These are phyloP conservation scores for Mycena haematopus DNA, from an alignment of 768 basidiomycete species.

Conservation along the genomic window DNA sequence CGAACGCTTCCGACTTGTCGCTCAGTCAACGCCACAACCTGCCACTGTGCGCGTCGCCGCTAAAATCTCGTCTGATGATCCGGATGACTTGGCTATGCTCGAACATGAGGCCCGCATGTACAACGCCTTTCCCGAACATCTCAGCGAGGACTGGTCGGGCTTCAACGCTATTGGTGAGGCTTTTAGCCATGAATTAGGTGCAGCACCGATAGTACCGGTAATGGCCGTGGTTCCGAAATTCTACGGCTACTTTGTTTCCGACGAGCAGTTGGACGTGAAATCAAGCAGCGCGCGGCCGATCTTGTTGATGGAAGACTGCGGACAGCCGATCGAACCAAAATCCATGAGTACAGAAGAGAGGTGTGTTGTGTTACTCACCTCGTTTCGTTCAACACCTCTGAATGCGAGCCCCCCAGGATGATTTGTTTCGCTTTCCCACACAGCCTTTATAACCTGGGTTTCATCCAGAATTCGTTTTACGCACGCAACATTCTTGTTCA, in stretches of 20 bases:
- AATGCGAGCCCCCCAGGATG: constrained; percentile 17
- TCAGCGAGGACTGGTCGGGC: constrained; percentile 44
- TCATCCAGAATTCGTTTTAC: constrained; percentile 50
- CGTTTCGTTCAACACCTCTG: not conserved
- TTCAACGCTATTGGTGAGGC: constrained; percentile 39
- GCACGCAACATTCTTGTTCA: constrained; percentile 53
- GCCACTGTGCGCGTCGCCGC: constrained; percentile 5
- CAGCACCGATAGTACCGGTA: constrained; percentile 41
- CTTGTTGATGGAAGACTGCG: constrained; percentile 56
- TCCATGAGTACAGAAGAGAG: constrained; percentile 27
- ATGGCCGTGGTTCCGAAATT: constrained; percentile 55
- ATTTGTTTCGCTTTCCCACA: constrained; percentile 42
- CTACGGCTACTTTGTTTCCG: constrained; percentile 51
- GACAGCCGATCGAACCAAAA: constrained; percentile 38
- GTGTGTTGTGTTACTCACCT: constrained; percentile 16
- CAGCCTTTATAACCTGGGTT: constrained; percentile 46
- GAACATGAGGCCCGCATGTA: constrained; percentile 43
- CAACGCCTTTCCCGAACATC: constrained; percentile 38
- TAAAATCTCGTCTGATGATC: not conserved
- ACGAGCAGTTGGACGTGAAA: constrained; percentile 3
- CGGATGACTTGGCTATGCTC: constrained; percentile 9
- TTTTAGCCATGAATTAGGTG: no score
- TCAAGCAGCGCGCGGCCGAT: constrained; percentile 35
- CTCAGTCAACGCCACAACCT: not conserved
- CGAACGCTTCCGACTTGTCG: constrained; percentile 1